Percentiles rank a stretch among this genome's conserved stretches.
These are phyloP conservation scores for Xylaria bambusicola DNA, from an alignment of 495 filamentous ascomycete species.

Conservation along the genomic window DNA sequence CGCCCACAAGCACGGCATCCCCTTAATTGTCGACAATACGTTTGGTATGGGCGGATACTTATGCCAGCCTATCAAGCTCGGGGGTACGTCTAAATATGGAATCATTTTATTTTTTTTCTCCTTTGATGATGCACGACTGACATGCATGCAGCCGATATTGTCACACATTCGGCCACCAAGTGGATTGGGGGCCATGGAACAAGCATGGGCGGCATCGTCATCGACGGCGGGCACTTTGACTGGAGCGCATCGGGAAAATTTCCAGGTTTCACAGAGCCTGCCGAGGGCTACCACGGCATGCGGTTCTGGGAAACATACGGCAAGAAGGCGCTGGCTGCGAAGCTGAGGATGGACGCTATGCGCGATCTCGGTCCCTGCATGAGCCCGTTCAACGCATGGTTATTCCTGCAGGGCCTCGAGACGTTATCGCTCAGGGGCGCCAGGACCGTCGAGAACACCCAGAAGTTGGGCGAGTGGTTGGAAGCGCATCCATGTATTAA, in stretches of 20 bases:
- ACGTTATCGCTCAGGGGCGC: slow-evolving; percentile 40
- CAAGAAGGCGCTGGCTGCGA: slow-evolving; percentile 38
- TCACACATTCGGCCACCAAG: slow-evolving; percentile 45
- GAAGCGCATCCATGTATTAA: slow-evolving; percentile 38
- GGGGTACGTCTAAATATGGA: slow-evolving; percentile 26
- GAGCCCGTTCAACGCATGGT: slow-evolving; percentile 44
- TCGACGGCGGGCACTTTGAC: slow-evolving; percentile 47
- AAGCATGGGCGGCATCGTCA: slow-evolving; percentile 45
- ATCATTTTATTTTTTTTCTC: too few species aligned
- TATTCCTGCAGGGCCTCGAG: slow-evolving; percentile 44
- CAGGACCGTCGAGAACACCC: slow-evolving; percentile 41
- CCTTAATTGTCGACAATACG: slow-evolving; percentile 45
- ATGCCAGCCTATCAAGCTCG: slow-evolving; percentile 39
- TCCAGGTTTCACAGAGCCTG: slow-evolving; percentile 43
- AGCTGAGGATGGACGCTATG: slow-evolving; percentile 46
- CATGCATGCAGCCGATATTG: slow-evolving; percentile 40
- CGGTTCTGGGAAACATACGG: slow-evolving; percentile 48
- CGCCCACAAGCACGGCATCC: slow-evolving; percentile 43
- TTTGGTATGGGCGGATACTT: slow-evolving; percentile 48
- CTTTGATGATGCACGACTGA: slow-evolving; percentile 21
- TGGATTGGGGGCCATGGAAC: slow-evolving; percentile 50
- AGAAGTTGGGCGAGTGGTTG: slow-evolving; percentile 43
- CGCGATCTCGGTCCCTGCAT: slow-evolving; percentile 44
- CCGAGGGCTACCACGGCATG: slow-evolving; percentile 46
- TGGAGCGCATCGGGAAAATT: slow-evolving; percentile 45